phyloP scores from a whole-genome alignment of 768 basidiomycete genomes.

The Auricularia sp. region DNA sequence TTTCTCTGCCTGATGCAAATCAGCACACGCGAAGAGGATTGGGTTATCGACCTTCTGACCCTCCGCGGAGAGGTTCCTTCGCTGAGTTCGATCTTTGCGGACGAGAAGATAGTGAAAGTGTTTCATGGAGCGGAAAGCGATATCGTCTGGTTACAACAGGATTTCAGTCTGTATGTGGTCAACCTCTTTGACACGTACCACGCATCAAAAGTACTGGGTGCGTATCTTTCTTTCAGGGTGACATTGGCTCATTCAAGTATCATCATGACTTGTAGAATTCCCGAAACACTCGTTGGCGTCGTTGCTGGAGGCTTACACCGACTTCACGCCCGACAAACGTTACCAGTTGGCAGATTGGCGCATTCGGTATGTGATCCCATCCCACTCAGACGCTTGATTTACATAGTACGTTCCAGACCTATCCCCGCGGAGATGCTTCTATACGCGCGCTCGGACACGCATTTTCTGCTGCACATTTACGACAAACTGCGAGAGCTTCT shows the following conservation, averaged over 20 bases:
- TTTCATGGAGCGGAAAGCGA: slow-evolving; percentile 94
- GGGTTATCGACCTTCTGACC: slow-evolving; percentile 70
- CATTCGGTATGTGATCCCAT: slow-evolving; percentile 46
- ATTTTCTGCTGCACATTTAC: slow-evolving; percentile 88
- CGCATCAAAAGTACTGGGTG: slow-evolving; percentile 78
- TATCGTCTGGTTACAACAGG: slow-evolving; percentile 91
- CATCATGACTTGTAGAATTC: slow-evolving; percentile 42
- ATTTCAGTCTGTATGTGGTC: slow-evolving; percentile 89
- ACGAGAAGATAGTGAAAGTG: slow-evolving; percentile 80
- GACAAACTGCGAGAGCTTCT: slow-evolving; percentile 84
- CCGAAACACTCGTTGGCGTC: slow-evolving; percentile 76
- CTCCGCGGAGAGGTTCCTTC: slow-evolving; percentile 65
- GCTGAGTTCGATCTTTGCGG: slow-evolving; percentile 75
- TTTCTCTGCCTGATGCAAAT: slow-evolving; percentile 93
- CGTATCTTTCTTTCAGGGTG: slow-evolving; percentile 2
- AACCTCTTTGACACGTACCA: slow-evolving; percentile 97
- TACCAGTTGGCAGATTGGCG: slow-evolving; percentile 98
- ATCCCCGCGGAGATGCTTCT: slow-evolving; percentile 79
- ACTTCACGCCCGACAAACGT: slow-evolving; percentile 86
- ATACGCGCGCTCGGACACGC: slow-evolving; percentile 94
- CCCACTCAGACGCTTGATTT: slow-evolving; percentile 10
- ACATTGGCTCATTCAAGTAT: too few relatives aligned
- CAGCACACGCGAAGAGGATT: slow-evolving; percentile 76
- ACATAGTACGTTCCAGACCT: slow-evolving; percentile 31
- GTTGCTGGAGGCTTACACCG: slow-evolving; percentile 80